Base-by-base conservation (phyloP, 805 yeast species). In the Myxozyma mucilagina region DNA sequence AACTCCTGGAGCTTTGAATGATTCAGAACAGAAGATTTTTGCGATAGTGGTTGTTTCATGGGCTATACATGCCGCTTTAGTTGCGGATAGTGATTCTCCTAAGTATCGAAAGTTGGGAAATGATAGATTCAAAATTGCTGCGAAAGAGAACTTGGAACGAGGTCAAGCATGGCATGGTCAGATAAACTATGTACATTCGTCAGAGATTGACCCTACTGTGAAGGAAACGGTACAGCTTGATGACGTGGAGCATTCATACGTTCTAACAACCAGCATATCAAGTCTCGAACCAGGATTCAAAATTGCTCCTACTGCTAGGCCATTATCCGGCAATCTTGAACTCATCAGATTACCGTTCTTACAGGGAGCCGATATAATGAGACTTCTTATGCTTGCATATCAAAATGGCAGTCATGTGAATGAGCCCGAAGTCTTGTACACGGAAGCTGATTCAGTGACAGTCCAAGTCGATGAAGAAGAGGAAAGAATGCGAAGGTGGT, bases 31-130 rank as follows among this genome's bases (percentile, higher is more conserved):
- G 16, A 48, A 35, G 31, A 48, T 67, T 6, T 66, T 47, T 47
- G 57, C 65, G 58, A 34, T 71, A 16, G 89, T 89, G 1, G 96
- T 91, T 9, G 78, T 84, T 0, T 88, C 96, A 0, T 85, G 96
- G 89, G 96, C 87, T 0, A 82, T 90, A 64, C 97, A 92, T 73
- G 90, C 97, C 1, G 83, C 91, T 3, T 73, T 92, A 53, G 91
- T 92, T 1, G 92, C 92, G 35, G 87, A 87, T 59, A 84, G 92
- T 55, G 93, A 90, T 65, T 78, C 85, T 0, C 84, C 86, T 0
- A 87, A 86, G 66, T 74, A 87, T 71, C 78, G 91, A 34, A 78
- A 78, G 53, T 76, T 80, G 62, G 97, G 96, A 1, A 69, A 78
- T 6, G 83, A 83, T 45, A 75, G 96, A 57, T 92, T 92, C 73